A percentile compares a stretch with the other conserved stretches of the same genome.
These are phyloP conservation scores for Tricholoma bakamatsutake DNA, from an alignment of 768 basidiomycete species.

Conservation along the genomic window DNA sequence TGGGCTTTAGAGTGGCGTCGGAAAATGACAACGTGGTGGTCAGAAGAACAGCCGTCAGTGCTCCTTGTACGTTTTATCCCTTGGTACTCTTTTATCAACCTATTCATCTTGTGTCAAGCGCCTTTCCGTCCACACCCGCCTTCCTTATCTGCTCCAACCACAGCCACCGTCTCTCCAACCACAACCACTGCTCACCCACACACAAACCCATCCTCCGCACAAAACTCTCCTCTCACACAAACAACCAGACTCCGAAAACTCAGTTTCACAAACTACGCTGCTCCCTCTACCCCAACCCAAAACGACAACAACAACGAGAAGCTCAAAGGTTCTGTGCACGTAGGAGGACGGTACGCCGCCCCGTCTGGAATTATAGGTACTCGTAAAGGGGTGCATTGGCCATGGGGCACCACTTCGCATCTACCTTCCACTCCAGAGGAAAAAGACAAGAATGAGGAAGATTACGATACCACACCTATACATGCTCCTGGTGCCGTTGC, in stretches of 20 bases:
- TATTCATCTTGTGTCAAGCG: not conserved
- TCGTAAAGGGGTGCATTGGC: conserved; percentile 11
- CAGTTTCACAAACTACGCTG: conserved; percentile 45
- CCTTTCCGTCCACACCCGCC: not conserved
- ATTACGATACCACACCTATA: no score
- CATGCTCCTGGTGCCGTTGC: no score
- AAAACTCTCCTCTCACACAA: conserved; percentile 24
- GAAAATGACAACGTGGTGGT: not conserved
- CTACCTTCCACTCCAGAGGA: no score
- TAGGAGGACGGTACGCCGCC: no score
- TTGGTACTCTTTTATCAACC: not conserved
- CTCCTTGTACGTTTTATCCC: conserved; percentile 25
- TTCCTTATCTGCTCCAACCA: conserved; percentile 3
- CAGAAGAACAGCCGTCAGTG: conserved; percentile 21
- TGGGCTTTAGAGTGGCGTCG: conserved; percentile 44
- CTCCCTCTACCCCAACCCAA: conserved; percentile 19
- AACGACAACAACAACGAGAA: no score
- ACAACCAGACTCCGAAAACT: conserved; percentile 33
- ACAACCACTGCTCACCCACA: not conserved
- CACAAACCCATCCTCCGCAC: not conserved
- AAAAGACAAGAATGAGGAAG: no score
- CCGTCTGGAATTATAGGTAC: no score
- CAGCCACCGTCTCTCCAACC: conserved; percentile 2
- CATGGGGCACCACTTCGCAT: conserved; percentile 7
- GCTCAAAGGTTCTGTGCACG: no score